These are phyloP conservation scores for Tolypocladium inflatum DNA, from an alignment of 2,329 filamentous ascomycete species.

Conservation along the genomic window DNA sequence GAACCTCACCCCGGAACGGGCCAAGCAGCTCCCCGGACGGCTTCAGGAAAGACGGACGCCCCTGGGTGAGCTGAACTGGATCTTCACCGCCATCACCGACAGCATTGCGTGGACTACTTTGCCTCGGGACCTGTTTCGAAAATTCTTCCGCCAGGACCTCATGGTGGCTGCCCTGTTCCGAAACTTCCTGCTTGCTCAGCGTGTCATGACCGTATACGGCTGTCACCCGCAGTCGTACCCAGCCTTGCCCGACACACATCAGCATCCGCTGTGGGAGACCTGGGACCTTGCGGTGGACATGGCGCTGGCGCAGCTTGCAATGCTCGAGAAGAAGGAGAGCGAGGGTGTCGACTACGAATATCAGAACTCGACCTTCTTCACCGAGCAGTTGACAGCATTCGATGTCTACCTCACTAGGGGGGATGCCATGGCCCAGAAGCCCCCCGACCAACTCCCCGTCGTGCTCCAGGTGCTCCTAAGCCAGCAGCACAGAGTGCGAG, in stretches of 20 bases:
- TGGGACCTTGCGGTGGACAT: constrained; percentile 97
- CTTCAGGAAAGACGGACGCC: constrained; percentile 90
- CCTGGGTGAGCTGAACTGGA: constrained; percentile 96
- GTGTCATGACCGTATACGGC: constrained; percentile 93
- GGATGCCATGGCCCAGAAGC: constrained; percentile 70
- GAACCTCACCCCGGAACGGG: constrained; percentile 67
- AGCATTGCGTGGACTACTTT: constrained; percentile 98
- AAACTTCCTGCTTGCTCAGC: constrained; percentile 89
- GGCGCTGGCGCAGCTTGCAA: constrained; percentile 80
- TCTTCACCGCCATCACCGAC: constrained; percentile 97
- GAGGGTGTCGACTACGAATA: constrained; percentile 79
- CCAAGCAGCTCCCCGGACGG: constrained; percentile 80
- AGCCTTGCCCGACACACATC: constrained; percentile 84
- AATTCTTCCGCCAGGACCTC: constrained; percentile 91
- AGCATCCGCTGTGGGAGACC: constrained; percentile 91
- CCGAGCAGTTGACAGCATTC: constrained; percentile 93
- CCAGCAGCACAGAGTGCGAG: constrained; percentile 85
- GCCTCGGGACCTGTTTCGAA: constrained; percentile 83
- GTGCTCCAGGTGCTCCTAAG: constrained; percentile 92
- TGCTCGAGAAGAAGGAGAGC: constrained; percentile 69
- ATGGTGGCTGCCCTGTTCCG: constrained; percentile 98
- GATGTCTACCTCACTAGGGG: constrained; percentile 86
- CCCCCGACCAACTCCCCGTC: constrained; percentile 90
- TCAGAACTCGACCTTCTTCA: constrained; percentile 90
- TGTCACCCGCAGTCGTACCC: constrained; percentile 92